phyloP scores from a whole-genome alignment of 768 basidiomycete species.

The Tephrocybe sp. region DNA sequence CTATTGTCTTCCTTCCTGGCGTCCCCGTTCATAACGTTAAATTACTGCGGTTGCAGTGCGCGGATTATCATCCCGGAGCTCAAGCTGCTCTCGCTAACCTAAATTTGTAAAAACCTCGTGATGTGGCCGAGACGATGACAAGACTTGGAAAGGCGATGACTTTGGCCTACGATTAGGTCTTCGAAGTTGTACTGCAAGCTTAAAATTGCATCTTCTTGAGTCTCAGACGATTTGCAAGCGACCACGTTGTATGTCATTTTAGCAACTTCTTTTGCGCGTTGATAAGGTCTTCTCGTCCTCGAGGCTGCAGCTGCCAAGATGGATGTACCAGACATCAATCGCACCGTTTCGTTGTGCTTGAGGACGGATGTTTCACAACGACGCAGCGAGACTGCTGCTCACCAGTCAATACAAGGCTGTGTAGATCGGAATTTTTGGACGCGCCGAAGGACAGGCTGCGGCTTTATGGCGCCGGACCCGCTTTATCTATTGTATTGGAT shows the following conservation, averaged over 20 bases:
- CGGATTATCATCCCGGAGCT: constrained; percentile 13
- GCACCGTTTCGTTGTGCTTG: not conserved
- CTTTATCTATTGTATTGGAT: not conserved
- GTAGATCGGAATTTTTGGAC: not conserved
- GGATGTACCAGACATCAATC: not conserved
- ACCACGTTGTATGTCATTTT: no score
- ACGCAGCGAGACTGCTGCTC: not conserved
- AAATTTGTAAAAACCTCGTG: not conserved
- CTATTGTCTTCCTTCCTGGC: constrained; percentile 4
- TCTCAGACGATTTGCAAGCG: constrained; percentile 9
- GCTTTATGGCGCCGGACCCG: not conserved
- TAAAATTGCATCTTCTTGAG: no score
- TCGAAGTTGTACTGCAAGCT: not conserved
- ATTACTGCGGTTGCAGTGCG: constrained; percentile 1
- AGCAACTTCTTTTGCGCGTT: no score
- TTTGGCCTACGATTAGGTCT: not conserved
- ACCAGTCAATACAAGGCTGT: not conserved
- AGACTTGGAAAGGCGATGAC: not conserved
- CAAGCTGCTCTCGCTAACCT: constrained; percentile 18
- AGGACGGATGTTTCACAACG: not conserved
- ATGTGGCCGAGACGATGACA: not conserved
- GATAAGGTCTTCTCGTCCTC: not conserved
- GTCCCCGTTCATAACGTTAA: no score
- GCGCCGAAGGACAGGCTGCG: not conserved
- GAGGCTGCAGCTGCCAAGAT: not conserved